Evolutionary conservation across 495 filamentous ascomycete species (phyloP).

Genomic region (Glarea lozoyensis): DNA sequence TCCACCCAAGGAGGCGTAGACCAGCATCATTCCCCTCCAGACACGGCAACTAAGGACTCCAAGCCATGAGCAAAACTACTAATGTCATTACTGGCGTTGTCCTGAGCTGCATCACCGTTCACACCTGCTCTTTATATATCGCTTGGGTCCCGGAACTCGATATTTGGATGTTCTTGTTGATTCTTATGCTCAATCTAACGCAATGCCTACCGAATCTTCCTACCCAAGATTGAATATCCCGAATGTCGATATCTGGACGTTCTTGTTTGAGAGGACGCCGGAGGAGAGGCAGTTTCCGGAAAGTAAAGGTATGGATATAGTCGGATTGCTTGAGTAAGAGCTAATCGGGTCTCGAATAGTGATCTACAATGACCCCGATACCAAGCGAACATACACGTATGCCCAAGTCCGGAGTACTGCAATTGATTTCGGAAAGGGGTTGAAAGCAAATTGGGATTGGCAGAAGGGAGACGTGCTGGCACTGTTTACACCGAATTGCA

Average conservation of each 20-base stretch:
- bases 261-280: slow-evolving; percentile 63
- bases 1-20: too few relatives aligned
- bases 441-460: slow-evolving; percentile 66
- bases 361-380: slow-evolving; percentile 71
- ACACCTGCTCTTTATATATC: neutral
- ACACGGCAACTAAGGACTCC: neutral
- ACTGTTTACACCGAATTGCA: slow-evolving; percentile 63
- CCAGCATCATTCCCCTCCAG: too few relatives aligned
- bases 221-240: slow-evolving; percentile 55
- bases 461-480: slow-evolving; percentile 70
- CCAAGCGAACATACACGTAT: slow-evolving; percentile 65
- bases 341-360: slow-evolving; percentile 34
- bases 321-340: neutral
- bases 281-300: slow-evolving; percentile 57
- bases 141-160: neutral
- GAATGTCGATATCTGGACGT: slow-evolving; percentile 58
- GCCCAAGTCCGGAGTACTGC: slow-evolving; percentile 55
- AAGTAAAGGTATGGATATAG: slow-evolving; percentile 42
- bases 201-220: slow-evolving; percentile 32
- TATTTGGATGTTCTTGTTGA: neutral
- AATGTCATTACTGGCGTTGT: neutral
- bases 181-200: neutral
- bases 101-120: neutral
- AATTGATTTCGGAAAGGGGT: slow-evolving; percentile 68
- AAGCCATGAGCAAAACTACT: neutral